Conservation (phyloP, 352 stramenopile species). For the Phytophthora ohioensis region DNA sequence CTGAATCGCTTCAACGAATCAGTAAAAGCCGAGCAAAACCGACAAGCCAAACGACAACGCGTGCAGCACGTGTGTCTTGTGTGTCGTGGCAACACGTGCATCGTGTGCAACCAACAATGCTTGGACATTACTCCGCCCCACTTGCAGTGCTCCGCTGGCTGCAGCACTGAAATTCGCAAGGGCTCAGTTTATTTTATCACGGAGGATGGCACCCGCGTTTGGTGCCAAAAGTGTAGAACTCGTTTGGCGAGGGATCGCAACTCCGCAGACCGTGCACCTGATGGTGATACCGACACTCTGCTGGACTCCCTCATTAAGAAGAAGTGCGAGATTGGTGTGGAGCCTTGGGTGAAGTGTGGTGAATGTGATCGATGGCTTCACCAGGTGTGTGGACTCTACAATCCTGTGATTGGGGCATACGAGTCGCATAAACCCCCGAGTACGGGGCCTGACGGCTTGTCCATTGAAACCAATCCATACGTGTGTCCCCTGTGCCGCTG, state of each 20-base stretch:
- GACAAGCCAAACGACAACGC: constrained; percentile 53
- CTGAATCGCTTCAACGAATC: constrained; percentile 73
- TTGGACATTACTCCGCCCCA: constrained; percentile 68
- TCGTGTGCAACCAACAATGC: constrained; percentile 79
- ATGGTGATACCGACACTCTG: constrained; percentile 26
- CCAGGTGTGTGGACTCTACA: constrained; percentile 95
- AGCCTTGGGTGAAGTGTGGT: constrained; percentile 86
- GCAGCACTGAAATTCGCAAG: constrained; percentile 80
- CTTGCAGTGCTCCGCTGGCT: constrained; percentile 79
- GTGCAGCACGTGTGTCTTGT: constrained; percentile 62
- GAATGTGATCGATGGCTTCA: constrained; percentile 89
- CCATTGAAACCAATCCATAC: constrained; percentile 45
- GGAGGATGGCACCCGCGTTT: constrained; percentile 81
- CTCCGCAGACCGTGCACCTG: constrained; percentile 11
- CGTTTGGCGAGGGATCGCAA: constrained; percentile 48
- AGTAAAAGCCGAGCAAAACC: constrained; percentile 54
- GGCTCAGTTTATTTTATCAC: constrained; percentile 78
- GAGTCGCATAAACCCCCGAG: constrained; percentile 16
- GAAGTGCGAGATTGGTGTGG: constrained; percentile 73
- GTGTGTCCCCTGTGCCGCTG: constrained; percentile 76
- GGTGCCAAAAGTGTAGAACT: constrained; percentile 78
- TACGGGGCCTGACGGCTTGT: constrained; percentile 10
- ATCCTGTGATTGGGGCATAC: constrained; percentile 77
- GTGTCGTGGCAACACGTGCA: constrained; percentile 76
- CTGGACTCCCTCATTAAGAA: constrained; percentile 60